phyloP scores from a whole-genome alignment of 2,329 filamentous ascomycete genomes.

The Cladosporium sp. region DNA sequence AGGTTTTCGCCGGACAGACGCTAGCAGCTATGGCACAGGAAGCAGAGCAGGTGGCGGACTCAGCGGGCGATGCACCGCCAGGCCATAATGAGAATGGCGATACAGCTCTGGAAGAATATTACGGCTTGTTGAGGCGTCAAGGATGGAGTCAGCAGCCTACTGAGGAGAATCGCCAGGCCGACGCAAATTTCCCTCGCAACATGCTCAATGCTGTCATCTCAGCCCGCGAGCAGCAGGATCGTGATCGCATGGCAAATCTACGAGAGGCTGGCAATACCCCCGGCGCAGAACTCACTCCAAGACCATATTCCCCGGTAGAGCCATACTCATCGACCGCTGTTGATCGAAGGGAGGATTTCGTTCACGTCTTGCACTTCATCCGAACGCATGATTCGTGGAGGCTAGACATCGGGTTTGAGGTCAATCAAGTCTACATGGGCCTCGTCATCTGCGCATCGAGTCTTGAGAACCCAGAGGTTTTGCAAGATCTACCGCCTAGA shows the following conservation, averaged over 20 bases:
- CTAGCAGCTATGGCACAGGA: constrained; percentile 3
- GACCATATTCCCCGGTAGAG: background rate
- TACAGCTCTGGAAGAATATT: constrained; percentile 25
- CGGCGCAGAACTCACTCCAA: background rate
- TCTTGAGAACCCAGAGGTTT: background rate
- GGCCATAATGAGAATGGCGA: constrained; percentile 16
- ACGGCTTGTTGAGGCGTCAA: constrained; percentile 26
- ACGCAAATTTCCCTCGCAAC: constrained; percentile 12
- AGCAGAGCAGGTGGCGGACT: background rate
- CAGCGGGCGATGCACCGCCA: constrained; percentile 1
- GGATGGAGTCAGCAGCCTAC: constrained; percentile 19
- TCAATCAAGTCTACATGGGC: constrained; percentile 6
- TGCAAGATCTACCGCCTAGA: background rate
- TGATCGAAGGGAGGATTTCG: constrained; percentile 1
- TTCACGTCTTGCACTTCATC: constrained; percentile 1
- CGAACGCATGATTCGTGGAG: background rate
- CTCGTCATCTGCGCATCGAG: constrained; percentile 4
- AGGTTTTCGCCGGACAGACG: constrained; percentile 11
- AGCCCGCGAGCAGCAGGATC: constrained; percentile 1
- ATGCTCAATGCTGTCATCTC: constrained; percentile 15
- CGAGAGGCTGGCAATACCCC: background rate
- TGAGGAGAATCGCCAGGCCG: background rate
- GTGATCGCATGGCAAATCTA: background rate
- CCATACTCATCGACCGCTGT: constrained; percentile 5
- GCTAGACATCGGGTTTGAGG: background rate